Percentiles rank a stretch among this genome's conserved stretches.
Evolutionary conservation across 441 rosid species (phyloP).

Genomic region (Corymbia calophylla): DNA sequence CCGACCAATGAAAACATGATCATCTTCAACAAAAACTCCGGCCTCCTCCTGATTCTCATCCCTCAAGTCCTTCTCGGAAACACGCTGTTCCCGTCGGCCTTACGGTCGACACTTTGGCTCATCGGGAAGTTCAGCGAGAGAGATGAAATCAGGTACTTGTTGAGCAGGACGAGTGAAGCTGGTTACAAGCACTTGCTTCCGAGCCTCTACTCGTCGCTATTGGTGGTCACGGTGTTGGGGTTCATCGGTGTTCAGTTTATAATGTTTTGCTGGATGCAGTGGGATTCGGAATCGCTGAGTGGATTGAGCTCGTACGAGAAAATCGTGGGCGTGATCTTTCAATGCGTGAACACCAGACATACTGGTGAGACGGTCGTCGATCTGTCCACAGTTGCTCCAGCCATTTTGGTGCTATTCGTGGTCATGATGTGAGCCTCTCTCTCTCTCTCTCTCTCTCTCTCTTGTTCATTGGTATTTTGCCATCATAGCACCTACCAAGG

Average conservation of each 20-base stretch:
- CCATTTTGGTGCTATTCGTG: constrained; percentile 25
- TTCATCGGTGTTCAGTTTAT: neutral
- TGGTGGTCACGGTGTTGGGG: constrained; percentile 34
- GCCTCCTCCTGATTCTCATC: constrained; percentile 41
- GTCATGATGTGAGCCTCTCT: constrained; percentile 43
- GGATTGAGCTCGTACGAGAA: constrained; percentile 32
- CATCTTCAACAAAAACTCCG: constrained; percentile 32
- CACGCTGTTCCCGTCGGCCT: constrained; percentile 40
- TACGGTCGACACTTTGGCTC: constrained; percentile 32
- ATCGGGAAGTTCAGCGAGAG: constrained; percentile 20
- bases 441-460: neutral
- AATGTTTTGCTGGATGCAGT: constrained; percentile 3
- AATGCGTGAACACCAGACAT: constrained; percentile 30
- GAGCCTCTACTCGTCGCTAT: constrained; percentile 1
- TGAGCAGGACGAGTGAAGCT: constrained; percentile 23
- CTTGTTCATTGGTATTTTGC: neutral
- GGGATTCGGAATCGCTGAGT: constrained; percentile 9
- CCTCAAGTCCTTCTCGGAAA: constrained; percentile 47
- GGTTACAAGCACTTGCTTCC: constrained; percentile 41
- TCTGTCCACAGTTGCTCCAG: constrained; percentile 28
- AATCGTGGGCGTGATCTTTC: constrained; percentile 16
- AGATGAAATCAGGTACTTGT: constrained; percentile 21
- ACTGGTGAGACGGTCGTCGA: constrained; percentile 32
- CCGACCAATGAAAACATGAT: constrained; percentile 48
- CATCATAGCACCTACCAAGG: neutral